These are phyloP conservation scores for Penicillium sp. DNA, from an alignment of 2,329 filamentous ascomycete species.

Conservation along the genomic window DNA sequence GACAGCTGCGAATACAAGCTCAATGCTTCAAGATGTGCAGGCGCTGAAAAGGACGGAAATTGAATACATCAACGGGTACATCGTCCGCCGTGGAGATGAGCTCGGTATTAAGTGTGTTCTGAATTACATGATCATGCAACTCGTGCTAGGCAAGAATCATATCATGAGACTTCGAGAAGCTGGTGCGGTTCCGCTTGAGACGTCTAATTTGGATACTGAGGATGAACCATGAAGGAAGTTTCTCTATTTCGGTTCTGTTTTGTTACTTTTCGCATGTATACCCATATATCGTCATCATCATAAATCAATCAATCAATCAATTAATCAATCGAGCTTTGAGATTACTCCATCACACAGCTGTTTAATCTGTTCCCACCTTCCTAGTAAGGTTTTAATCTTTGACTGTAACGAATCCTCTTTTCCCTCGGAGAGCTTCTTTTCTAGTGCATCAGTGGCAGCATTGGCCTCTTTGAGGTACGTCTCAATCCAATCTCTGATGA, in stretches of 20 bases:
- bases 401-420: constrained; percentile 15
- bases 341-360: constrained; percentile 27
- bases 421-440: constrained; percentile 12
- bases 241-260: background rate
- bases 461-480: constrained; percentile 34
- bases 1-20: constrained; percentile 57
- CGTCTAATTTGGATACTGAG: constrained; percentile 14
- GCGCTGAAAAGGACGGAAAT: constrained; percentile 67
- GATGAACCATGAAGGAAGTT: constrained; percentile 1
- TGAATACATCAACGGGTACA: constrained; percentile 83
- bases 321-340: constrained; percentile 13
- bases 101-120: constrained; percentile 67
- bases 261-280: background rate
- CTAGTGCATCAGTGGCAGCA: constrained; percentile 23
- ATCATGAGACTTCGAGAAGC: constrained; percentile 36
- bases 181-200: constrained; percentile 31
- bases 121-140: constrained; percentile 67
- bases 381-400: constrained; percentile 27
- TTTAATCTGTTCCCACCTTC: constrained; percentile 39
- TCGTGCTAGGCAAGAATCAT: constrained; percentile 67
- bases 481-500: constrained; percentile 34
- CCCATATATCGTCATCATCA: background rate
- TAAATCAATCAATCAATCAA: background rate
- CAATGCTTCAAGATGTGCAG: constrained; percentile 65
- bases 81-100: constrained; percentile 68